phyloP scores from a whole-genome alignment of 164 flowering plant species.

The Vitis cinerea region DNA sequence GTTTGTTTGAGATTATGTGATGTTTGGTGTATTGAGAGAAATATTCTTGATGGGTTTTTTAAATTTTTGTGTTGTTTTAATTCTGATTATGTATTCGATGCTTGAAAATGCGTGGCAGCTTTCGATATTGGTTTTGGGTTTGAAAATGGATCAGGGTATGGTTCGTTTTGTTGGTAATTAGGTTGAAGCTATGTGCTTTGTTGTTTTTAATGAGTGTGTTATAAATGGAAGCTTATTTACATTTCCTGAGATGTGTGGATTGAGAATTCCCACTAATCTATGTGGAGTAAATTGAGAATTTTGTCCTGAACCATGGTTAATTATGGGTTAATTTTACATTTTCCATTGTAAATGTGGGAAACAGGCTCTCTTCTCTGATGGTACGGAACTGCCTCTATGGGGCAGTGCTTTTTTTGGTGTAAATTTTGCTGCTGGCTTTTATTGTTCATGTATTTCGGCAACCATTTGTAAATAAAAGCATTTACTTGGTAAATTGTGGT shows the following conservation, averaged over 20 bases:
- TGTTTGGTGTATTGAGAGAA: constrained; percentile 2
- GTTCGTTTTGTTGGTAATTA: background rate
- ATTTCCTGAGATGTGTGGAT: background rate
- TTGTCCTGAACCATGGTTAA: background rate
- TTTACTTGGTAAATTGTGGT: no score
- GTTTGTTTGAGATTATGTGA: constrained; percentile 9
- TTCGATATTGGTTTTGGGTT: background rate
- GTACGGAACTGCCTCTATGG: no score
- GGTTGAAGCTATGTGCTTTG: background rate
- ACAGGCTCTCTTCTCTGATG: background rate
- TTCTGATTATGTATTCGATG: background rate
- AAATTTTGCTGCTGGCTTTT: background rate
- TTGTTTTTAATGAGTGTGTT: background rate
- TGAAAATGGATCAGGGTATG: background rate
- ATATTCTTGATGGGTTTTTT: constrained; percentile 8
- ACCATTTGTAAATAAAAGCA: background rate
- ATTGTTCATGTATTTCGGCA: no score
- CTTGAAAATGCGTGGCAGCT: no score
- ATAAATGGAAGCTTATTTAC: background rate
- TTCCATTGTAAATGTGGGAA: background rate
- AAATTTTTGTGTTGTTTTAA: constrained; percentile 7
- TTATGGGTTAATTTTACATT: background rate
- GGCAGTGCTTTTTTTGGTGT: background rate
- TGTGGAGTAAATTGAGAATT: background rate
- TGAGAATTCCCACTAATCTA: background rate